Evolutionary conservation across 2,329 filamentous ascomycete genomes (phyloP).

Genomic region (Calycina herbarum): DNA sequence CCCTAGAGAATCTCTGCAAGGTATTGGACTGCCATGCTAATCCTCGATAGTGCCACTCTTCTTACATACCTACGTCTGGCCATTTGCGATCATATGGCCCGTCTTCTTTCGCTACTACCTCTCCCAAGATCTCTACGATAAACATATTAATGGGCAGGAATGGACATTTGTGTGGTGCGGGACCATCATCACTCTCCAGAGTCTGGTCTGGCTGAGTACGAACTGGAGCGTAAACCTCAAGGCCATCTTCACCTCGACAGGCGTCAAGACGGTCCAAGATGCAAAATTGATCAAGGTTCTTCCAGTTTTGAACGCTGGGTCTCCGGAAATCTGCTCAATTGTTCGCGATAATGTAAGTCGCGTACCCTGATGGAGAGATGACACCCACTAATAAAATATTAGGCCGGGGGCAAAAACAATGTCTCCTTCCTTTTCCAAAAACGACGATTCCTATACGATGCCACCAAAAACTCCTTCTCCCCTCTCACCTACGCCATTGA

Average conservation of each 20-base stretch:
- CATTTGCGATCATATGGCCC: constrained; percentile 89
- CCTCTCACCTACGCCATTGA: constrained; percentile 85
- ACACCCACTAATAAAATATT: constrained; percentile 25
- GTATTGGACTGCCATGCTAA: constrained; percentile 17
- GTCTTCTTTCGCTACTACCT: constrained; percentile 87
- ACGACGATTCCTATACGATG: constrained; percentile 85
- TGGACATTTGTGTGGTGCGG: constrained; percentile 98
- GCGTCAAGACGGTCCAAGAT: constrained; percentile 66
- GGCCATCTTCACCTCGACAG: constrained; percentile 76
- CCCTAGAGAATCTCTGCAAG: not conserved
- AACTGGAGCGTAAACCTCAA: constrained; percentile 94
- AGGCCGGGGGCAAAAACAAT: constrained; percentile 72
- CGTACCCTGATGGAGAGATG: not conserved
- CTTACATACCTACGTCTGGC: constrained; percentile 89
- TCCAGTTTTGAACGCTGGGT: constrained; percentile 83
- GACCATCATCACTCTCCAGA: constrained; percentile 82
- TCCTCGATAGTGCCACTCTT: constrained; percentile 58
- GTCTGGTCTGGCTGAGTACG: constrained; percentile 90
- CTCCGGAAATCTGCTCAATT: constrained; percentile 82
- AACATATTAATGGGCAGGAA: constrained; percentile 88
- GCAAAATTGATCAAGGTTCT: constrained; percentile 91
- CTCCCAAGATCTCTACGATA: constrained; percentile 79
- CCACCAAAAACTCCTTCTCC: constrained; percentile 71
- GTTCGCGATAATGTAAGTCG: constrained; percentile 66
- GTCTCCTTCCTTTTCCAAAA: constrained; percentile 97